phyloP scores from a whole-genome alignment of 441 rosid species.

The Syzygium malaccense region DNA sequence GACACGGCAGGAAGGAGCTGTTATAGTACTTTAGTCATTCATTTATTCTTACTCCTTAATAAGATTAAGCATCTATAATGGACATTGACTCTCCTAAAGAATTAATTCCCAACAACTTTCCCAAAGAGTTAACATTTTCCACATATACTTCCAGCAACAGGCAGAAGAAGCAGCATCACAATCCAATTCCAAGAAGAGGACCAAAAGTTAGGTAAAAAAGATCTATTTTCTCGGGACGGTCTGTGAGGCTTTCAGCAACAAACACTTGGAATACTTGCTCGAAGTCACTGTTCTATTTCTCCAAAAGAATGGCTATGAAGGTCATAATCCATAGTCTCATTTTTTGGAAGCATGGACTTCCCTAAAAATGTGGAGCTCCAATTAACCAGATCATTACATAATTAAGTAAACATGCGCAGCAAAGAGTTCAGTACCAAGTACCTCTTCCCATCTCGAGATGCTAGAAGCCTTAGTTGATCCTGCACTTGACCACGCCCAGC shows the following conservation, averaged over 20 bases:
- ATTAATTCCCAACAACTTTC: neutral
- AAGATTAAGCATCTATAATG: neutral
- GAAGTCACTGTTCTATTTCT: neutral
- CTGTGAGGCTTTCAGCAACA: neutral
- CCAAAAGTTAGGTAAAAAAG: neutral
- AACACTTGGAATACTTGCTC: neutral
- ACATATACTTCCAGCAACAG: neutral
- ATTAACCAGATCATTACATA: neutral
- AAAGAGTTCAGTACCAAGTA: conserved; percentile 1
- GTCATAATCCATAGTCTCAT: neutral
- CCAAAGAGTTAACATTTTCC: neutral
- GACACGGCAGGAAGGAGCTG: neutral
- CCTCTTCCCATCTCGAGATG: conserved; percentile 36
- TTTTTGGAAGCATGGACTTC: neutral
- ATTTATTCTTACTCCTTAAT: neutral
- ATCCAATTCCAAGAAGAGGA: neutral
- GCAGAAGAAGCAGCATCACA: neutral
- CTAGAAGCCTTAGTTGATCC: conserved; percentile 36
- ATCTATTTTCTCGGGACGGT: neutral
- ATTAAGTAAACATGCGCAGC: neutral
- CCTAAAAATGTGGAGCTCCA: neutral
- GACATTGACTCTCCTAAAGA: neutral
- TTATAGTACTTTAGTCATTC: neutral
- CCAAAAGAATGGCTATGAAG: neutral
- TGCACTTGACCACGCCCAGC: conserved; percentile 28